Evolutionary conservation across 2,329 filamentous ascomycete species (phyloP), one percentile per base, ranked within the genome.

Genomic region (Microascus cirrosus): DNA sequence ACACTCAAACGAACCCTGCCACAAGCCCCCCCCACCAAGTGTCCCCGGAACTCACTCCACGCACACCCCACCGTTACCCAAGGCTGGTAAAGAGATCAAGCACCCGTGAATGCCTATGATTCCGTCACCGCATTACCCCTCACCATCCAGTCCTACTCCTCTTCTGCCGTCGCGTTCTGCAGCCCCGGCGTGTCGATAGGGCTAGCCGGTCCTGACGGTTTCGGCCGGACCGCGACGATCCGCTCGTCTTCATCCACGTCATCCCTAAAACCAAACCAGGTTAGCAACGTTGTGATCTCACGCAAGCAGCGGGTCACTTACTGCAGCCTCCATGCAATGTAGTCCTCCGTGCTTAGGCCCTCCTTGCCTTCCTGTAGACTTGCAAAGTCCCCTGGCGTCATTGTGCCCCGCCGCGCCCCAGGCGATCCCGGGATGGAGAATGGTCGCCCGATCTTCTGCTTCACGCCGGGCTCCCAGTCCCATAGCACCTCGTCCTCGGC

Each of bases 311-410:
- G 25, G 11, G 55, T 10, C 59, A 91, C 92, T 87, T 82, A 97
- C 88, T 93, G 94, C 60, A 97, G 77, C 75, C 95, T 96, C 94
- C 94, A 99, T 35, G 93, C 89, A 67, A 97, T 90, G 71, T 99
- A 97, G 69, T 99, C 94, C 73, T 99, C 94, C 0, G 94, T 97
- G 74, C 81, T 94, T 64, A 99, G 75, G 1, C 93, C 92, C 71
- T 99, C 94, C 51, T 87, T 87, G 52, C 91, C 90, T 73, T 99
- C 94, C 73, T 97, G 94, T 58, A 99, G 77, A 64, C 90, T 96
- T 32, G 91, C 94, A 78, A 97, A 97, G 72, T 99, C 94, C 53
- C 94, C 94, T 8, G 94, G 94, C 1, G 94, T 99, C 94, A 99
- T 97, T 91, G 96, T 96, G 57, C 94, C 94, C 51, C 87, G 87